A percentile compares a stretch with the other conserved stretches of the same genome.
Evolutionary conservation across 2,329 filamentous ascomycete genomes (phyloP).

Genomic region (Cladobotryum protrusum): DNA sequence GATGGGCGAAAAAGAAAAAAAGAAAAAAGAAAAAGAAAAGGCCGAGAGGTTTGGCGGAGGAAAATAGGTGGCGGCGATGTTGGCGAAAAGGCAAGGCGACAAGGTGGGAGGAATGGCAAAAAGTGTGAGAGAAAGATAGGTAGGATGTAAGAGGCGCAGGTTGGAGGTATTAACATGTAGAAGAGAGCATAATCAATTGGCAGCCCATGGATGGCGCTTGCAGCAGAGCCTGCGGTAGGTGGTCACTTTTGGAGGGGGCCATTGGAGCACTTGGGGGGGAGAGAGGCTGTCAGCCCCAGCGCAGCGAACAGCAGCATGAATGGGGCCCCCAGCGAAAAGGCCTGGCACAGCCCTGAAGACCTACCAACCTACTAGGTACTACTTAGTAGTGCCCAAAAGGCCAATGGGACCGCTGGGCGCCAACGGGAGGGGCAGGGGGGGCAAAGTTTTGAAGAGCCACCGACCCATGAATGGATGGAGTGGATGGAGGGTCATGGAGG

Average conservation of each 20-base stretch:
- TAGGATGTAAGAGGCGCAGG: background rate
- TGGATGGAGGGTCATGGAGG: too few relatives aligned
- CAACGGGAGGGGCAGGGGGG: background rate
- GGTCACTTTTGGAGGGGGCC: too few relatives aligned
- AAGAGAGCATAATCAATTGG: too few relatives aligned
- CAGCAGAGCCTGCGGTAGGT: too few relatives aligned
- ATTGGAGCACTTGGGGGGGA: too few relatives aligned
- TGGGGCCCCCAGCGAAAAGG: too few relatives aligned
- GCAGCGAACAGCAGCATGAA: too few relatives aligned
- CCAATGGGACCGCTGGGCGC: slow-evolving; percentile 2
- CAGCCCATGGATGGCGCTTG: too few relatives aligned
- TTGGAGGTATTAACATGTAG: background rate
- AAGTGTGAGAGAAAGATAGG: background rate
- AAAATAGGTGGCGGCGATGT: background rate
- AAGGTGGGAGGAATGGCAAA: background rate
- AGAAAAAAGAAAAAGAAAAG: background rate
- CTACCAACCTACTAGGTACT: background rate
- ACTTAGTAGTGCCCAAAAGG: background rate
- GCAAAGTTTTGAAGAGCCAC: too few relatives aligned
- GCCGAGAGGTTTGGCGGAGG: background rate
- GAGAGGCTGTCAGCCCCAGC: too few relatives aligned
- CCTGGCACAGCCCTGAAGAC: slow-evolving; percentile 1
- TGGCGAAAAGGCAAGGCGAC: background rate
- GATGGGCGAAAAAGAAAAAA: background rate
- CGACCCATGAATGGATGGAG: too few relatives aligned